Evolutionary conservation across 1,139 yeast genomes (phyloP).

Genomic region (Fermentozyma sake): DNA sequence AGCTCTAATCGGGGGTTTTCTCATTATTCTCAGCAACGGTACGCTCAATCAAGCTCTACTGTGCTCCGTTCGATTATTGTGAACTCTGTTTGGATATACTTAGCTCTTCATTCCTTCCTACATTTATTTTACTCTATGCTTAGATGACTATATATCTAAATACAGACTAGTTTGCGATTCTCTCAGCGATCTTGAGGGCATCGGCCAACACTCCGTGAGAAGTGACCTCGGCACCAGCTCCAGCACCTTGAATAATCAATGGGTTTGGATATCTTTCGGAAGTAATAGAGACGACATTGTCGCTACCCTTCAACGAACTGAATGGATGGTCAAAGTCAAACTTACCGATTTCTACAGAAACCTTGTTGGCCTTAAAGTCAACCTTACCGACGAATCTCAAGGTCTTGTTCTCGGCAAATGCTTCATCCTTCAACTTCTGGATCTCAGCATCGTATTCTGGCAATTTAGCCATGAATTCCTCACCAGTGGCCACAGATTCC

Average conservation of each 20-base stretch:
- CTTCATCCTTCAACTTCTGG: constrained; percentile 72
- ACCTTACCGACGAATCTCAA: constrained; percentile 91
- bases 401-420: constrained; percentile 79
- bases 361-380: constrained; percentile 64
- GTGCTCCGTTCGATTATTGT: too few species aligned
- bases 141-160: constrained; percentile 1
- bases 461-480: constrained; percentile 73
- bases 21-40: too few species aligned
- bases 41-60: too few species aligned
- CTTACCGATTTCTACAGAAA: constrained; percentile 83
- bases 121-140: too few species aligned
- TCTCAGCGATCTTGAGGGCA: constrained; percentile 83
- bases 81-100: too few species aligned
- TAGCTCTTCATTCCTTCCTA: too few species aligned
- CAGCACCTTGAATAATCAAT: constrained; percentile 95
- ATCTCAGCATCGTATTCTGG: constrained; percentile 81
- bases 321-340: constrained; percentile 88
- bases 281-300: constrained; percentile 88
- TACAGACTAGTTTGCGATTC: constrained; percentile 51
- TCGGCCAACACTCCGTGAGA: constrained; percentile 98
- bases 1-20: too few species aligned
- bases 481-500: constrained; percentile 67
- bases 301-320: constrained; percentile 92
- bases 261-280: constrained; percentile 92
- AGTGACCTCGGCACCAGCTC: constrained; percentile 98